These are phyloP conservation scores for Aureobasidium subglaciale DNA, from an alignment of 2,329 filamentous ascomycete genomes.

Conservation along the genomic window DNA sequence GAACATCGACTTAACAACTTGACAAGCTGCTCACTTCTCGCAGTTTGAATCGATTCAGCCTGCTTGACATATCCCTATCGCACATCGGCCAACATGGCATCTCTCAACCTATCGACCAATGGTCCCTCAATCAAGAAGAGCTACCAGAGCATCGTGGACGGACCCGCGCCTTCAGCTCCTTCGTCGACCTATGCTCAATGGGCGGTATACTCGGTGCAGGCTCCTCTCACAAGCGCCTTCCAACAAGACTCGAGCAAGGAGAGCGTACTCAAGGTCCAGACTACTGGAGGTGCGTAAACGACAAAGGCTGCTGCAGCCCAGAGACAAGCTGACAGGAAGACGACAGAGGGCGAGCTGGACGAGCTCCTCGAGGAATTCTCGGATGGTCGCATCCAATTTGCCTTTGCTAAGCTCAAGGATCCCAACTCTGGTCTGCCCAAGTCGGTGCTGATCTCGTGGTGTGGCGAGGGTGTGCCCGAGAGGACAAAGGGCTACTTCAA, in stretches of 20 bases:
- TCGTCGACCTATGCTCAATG: conserved; percentile 70
- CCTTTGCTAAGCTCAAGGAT: conserved; percentile 93
- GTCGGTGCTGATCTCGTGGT: conserved; percentile 90
- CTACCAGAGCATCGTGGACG: conserved; percentile 62
- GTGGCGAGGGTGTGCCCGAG: conserved; percentile 95
- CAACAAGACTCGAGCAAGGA: conserved; percentile 81
- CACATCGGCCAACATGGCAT: conserved; percentile 59
- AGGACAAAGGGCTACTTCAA: conserved; percentile 98
- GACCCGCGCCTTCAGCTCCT: conserved; percentile 57
- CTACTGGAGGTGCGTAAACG: conserved; percentile 62
- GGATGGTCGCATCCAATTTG: conserved; percentile 93
- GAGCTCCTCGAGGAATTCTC: conserved; percentile 94
- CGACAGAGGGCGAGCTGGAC: conserved; percentile 75
- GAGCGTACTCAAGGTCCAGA: conserved; percentile 90
- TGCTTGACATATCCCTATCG: neutral
- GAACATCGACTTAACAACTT: neutral
- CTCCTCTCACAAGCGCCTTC: conserved; percentile 87
- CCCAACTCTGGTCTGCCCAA: conserved; percentile 86
- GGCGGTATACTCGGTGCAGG: conserved; percentile 89
- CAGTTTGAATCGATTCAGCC: neutral
- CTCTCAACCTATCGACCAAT: conserved; percentile 51
- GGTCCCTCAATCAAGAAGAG: conserved; percentile 47
- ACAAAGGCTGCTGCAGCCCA: neutral
- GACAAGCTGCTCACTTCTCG: neutral
- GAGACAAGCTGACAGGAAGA: neutral